Percentiles rank a stretch among this genome's conserved stretches.
These are phyloP conservation scores for Heliamphora exappendiculata DNA, from an alignment of 148 eudicot genomes.

Conservation along the genomic window DNA sequence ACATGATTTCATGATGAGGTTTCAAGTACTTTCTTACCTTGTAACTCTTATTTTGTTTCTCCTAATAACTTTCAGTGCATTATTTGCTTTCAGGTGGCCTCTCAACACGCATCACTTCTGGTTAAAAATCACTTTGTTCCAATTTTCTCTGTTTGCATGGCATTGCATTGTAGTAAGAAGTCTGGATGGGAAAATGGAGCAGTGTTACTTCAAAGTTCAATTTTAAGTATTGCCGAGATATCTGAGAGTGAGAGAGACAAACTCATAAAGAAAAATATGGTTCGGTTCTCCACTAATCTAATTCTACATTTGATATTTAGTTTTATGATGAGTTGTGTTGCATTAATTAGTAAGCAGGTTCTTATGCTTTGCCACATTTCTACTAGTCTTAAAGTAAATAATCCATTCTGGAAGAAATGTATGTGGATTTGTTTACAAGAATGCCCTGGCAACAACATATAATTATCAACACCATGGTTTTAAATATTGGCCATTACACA, in stretches of 20 bases:
- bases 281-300: slow-evolving; percentile 19
- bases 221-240: slow-evolving; percentile 60
- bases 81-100: slow-evolving; percentile 56
- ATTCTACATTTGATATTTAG: background rate
- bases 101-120: slow-evolving; percentile 44
- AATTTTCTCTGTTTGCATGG: slow-evolving; percentile 86
- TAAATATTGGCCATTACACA: no score
- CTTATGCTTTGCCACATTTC: background rate
- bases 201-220: slow-evolving; percentile 55
- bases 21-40: background rate
- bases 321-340: background rate
- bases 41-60: background rate
- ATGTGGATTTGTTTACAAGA: no score
- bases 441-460: no score
- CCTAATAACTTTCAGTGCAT: slow-evolving; percentile 9
- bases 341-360: slow-evolving; percentile 1
- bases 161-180: slow-evolving; percentile 72
- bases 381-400: background rate
- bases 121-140: slow-evolving; percentile 68
- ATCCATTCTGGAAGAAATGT: no score
- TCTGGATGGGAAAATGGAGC: slow-evolving; percentile 64
- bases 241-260: slow-evolving; percentile 80
- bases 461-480: no score
- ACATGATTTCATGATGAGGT: background rate
- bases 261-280: slow-evolving; percentile 87